Evolutionary conservation across 768 basidiomycete genomes (phyloP), one percentile per base, ranked within the genome.

Genomic region (Tylopilus felleus): DNA sequence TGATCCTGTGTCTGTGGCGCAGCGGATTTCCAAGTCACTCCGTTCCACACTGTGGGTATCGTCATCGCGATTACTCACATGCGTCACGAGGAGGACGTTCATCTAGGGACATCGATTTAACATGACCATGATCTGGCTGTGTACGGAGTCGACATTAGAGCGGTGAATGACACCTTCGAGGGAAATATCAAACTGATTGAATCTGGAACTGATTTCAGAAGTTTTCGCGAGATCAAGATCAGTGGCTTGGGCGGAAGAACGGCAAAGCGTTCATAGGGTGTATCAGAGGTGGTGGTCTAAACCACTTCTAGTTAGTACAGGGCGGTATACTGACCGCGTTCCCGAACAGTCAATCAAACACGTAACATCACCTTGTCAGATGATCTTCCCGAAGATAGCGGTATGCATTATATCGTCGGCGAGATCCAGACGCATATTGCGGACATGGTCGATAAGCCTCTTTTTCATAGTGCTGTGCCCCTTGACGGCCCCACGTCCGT

Each of bases 71-170:
- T 60, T 16, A 63, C 49, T 22, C 53, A 60, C 40, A 63, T 57
- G 45, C 47, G 41, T 47, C 47, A 54, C 22, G 56, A 60, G 49
- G 52, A 57, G 22, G 45, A 47, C 29, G 16, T 46, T n/a, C 31
- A 35, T 13, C 49, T 16, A 27, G 33, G 25, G 29, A 52, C 35
- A 6, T 60, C 3, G 44, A 55, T 46, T 35, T 55, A 12, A 57
- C 55, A 62, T 21, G 48, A 53, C 28, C 56, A 61, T 28, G 44
- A 56, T 19, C 25, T 52, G 45, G 51, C 47, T 28, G 63, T 60
- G 49, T 44, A 53, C 44, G 44, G 51, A 5, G 28, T 17, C 33
- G n/a, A 50, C 27, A 9, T 49, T 6, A 35, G 9, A 17, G 28
- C 19, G 28, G 50, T 5, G n/a, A 41, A 19, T n/a, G n/a, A 42